phyloP scores from a whole-genome alignment of 805 yeast genomes.

The Candida cerambycidarum region DNA sequence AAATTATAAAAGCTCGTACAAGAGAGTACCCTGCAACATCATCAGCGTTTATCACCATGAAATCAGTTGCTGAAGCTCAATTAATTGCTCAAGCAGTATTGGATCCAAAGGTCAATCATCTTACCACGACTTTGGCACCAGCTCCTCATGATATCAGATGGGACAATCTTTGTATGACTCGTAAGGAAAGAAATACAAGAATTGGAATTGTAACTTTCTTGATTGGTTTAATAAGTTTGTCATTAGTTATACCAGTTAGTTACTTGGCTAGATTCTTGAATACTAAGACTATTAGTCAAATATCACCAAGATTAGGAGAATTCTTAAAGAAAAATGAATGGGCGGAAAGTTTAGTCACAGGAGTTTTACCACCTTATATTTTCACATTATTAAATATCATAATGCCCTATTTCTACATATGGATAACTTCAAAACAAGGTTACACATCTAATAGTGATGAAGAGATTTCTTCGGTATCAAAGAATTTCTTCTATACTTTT shows the following conservation, averaged over 20 bases:
- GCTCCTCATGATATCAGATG: conserved; percentile 95
- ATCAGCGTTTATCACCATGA: conserved; percentile 93
- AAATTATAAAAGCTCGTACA: conserved; percentile 62
- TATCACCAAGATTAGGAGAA: conserved; percentile 81
- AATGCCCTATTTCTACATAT: conserved; percentile 84
- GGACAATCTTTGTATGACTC: conserved; percentile 82
- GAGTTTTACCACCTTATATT: conserved; percentile 85
- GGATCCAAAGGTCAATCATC: conserved; percentile 82
- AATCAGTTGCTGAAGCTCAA: conserved; percentile 92
- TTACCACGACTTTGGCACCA: conserved; percentile 85
- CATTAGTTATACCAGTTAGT: conserved; percentile 79
- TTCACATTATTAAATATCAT: conserved; percentile 80
- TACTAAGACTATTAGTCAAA: conserved; percentile 69
- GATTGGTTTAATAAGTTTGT: conserved; percentile 67
- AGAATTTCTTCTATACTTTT: conserved; percentile 92
- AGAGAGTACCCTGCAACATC: conserved; percentile 80
- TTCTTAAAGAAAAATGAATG: conserved; percentile 62
- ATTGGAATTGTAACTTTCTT: conserved; percentile 62
- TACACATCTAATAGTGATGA: conserved; percentile 90
- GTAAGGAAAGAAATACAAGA: conserved; percentile 67
- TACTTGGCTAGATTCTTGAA: conserved; percentile 82
- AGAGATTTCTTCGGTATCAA: conserved; percentile 84
- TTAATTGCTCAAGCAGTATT: conserved; percentile 94
- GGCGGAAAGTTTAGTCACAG: conserved; percentile 81
- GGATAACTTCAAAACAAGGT: conserved; percentile 82